Conservation (phyloP, 305 asterid genomes). For the Plantago rigida region DNA sequence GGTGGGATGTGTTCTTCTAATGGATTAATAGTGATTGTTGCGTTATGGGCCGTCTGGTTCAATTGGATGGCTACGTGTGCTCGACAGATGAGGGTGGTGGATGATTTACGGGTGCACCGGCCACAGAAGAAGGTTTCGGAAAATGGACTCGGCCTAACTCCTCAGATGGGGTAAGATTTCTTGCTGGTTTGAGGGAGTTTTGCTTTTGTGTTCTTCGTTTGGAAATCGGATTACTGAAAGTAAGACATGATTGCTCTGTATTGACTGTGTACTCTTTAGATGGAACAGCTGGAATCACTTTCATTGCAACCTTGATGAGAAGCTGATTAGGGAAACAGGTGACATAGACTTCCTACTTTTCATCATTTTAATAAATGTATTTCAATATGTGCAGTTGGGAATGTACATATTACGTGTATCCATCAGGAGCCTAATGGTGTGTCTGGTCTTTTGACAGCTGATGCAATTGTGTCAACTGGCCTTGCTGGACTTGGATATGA, state of each 20-base stretch:
- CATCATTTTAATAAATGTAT: neutral
- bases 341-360: neutral
- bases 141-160: constrained; percentile 60
- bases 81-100: constrained; percentile 19
- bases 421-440: neutral
- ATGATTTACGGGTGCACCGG: neutral
- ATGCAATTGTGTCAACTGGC: constrained; percentile 65
- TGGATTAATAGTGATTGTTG: constrained; percentile 15
- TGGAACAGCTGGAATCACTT: constrained; percentile 91
- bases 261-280: constrained; percentile 30
- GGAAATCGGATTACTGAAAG: neutral
- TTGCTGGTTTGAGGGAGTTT: no score
- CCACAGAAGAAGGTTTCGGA: constrained; percentile 31
- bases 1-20: neutral
- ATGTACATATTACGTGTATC: neutral
- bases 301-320: constrained; percentile 50
- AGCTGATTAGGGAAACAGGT: constrained; percentile 60
- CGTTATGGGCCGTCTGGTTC: constrained; percentile 26
- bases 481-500: constrained; percentile 57
- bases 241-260: neutral
- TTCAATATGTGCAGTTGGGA: neutral
- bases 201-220: neutral
- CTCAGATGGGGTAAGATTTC: constrained; percentile 63
- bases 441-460: constrained; percentile 37
- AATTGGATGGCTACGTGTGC: constrained; percentile 14